Conservation (phyloP, 2,329 filamentous ascomycete genomes). For the Sporothrix protearum region DNA sequence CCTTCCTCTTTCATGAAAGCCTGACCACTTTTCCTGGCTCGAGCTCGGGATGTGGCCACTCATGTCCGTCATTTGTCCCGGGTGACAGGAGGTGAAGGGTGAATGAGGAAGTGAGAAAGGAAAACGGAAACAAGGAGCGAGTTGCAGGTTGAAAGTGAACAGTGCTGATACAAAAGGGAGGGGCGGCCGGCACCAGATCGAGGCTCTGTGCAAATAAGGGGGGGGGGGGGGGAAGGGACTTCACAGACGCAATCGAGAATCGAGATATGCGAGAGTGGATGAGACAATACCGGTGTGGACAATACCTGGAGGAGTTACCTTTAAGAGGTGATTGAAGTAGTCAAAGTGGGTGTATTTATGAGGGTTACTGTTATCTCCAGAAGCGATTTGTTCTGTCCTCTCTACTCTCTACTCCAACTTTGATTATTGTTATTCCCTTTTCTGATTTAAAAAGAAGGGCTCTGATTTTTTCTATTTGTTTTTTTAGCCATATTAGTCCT, state of each 20-base stretch:
- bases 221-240: not conserved
- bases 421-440: no score
- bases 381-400: not conserved
- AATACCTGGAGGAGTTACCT: not conserved
- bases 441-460: no score
- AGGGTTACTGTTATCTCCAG: no score
- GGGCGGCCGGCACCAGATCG: not conserved
- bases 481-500: no score
- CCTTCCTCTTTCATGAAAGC: not conserved
- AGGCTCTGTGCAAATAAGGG: not conserved
- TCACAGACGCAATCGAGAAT: not conserved
- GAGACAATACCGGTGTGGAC: conserved; percentile 13
- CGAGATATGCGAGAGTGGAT: conserved; percentile 7
- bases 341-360: not conserved
- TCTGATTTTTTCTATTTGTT: no score
- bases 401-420: no score
- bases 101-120: not conserved
- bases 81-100: not conserved
- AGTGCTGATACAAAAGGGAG: not conserved
- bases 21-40: not conserved
- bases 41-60: conserved; percentile 11
- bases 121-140: not conserved
- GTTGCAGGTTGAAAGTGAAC: not conserved
- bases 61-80: not conserved
- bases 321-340: no score